Percentiles rank a stretch among this genome's conserved stretches.
Conservation (phyloP, 2,329 filamentous ascomycete species). For the Aspergillus ibericus region DNA sequence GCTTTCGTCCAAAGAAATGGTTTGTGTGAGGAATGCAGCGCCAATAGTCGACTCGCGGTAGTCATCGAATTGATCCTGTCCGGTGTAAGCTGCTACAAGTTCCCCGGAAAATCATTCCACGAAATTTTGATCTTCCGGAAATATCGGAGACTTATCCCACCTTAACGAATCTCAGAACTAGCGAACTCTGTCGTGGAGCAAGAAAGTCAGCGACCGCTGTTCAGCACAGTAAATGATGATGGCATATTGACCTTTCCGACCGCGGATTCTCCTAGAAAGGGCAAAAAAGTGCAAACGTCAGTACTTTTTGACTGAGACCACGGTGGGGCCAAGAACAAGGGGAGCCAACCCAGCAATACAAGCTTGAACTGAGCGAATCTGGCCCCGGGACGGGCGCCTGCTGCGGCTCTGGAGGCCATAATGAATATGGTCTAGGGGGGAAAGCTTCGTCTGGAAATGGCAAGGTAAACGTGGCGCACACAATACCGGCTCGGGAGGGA, state of each 20-base stretch:
- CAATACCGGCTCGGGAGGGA: neutral
- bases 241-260: conserved; percentile 79
- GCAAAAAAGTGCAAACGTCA: conserved; percentile 18
- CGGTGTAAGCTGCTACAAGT: conserved; percentile 7
- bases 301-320: conserved; percentile 9
- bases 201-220: conserved; percentile 29
- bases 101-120: neutral
- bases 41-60: conserved; percentile 98
- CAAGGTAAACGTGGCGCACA: neutral
- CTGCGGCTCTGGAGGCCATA: conserved; percentile 86
- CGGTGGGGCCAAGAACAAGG: conserved; percentile 4
- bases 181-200: conserved; percentile 71
- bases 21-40: conserved; percentile 97
- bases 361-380: conserved; percentile 99
- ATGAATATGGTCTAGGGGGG: conserved; percentile 32
- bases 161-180: conserved; percentile 98
- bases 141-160: conserved; percentile 51
- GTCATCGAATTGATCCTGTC: conserved; percentile 95
- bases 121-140: neutral
- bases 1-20: conserved; percentile 94
- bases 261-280: conserved; percentile 80
- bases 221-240: conserved; percentile 10
- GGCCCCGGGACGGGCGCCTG: conserved; percentile 65
- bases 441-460: conserved; percentile 12
- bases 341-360: conserved; percentile 79